Conservation (phyloP, 169 alveolate species). For the Babesia ovis region DNA sequence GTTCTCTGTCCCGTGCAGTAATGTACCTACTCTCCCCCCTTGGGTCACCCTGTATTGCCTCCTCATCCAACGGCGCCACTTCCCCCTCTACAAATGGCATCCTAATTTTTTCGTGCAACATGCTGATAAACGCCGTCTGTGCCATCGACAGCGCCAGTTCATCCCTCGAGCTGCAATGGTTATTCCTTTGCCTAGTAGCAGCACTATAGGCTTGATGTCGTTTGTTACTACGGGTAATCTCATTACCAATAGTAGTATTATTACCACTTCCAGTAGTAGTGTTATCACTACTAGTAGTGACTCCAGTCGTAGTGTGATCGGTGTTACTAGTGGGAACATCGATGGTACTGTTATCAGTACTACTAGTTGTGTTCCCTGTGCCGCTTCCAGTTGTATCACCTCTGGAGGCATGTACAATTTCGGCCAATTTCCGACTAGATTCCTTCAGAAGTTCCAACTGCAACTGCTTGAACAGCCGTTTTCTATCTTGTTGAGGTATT, state of each 20-base stretch:
- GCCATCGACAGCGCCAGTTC: constrained; percentile 44
- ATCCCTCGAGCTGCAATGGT: constrained; percentile 4
- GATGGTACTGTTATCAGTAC: background rate
- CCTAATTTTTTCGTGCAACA: constrained; percentile 53
- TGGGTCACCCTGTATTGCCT: constrained; percentile 34
- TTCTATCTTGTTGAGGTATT: constrained; percentile 47
- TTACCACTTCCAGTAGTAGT: background rate
- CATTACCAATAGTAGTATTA: background rate
- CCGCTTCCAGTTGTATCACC: background rate
- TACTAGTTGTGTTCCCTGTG: background rate
- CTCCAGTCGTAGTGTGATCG: background rate
- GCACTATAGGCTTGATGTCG: background rate
- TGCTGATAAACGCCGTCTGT: constrained; percentile 38
- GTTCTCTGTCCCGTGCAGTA: constrained; percentile 8
- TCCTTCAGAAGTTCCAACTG: constrained; percentile 51
- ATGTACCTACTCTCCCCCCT: constrained; percentile 29
- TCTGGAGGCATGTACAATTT: background rate
- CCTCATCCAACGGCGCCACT: constrained; percentile 45
- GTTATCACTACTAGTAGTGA: background rate
- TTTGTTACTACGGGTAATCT: background rate
- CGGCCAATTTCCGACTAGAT: constrained; percentile 11
- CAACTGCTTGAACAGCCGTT: constrained; percentile 28
- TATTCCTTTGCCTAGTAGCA: background rate
- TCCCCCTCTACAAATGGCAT: constrained; percentile 59
- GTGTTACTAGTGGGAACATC: background rate